Conservation (phyloP, 495 filamentous ascomycete species). For the Hypomontagnella submonticulosa region DNA sequence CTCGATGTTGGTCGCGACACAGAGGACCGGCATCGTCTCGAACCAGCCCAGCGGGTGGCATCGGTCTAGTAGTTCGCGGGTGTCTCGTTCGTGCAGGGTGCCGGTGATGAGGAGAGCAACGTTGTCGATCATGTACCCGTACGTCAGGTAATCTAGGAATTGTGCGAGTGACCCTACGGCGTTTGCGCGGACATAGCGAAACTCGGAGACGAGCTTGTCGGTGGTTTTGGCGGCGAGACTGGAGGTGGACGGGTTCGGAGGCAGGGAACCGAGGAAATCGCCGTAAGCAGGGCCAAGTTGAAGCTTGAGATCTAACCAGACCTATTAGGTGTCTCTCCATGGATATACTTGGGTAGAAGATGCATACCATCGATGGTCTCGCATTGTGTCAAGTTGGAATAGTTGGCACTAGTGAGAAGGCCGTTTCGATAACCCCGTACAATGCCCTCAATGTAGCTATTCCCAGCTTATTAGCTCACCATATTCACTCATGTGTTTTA, state of each 20-base stretch:
- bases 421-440: constrained; percentile 96
- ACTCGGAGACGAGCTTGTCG: constrained; percentile 97
- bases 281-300: constrained; percentile 97
- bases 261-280: constrained; percentile 93
- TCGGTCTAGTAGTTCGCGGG: constrained; percentile 91
- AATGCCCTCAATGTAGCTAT: constrained; percentile 94
- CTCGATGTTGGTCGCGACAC: constrained; percentile 97
- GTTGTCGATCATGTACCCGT: constrained; percentile 99
- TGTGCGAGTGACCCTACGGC: constrained; percentile 88
- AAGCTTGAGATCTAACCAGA: constrained; percentile 86
- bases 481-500: background rate
- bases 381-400: constrained; percentile 97
- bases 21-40: constrained; percentile 97
- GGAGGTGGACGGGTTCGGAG: constrained; percentile 96
- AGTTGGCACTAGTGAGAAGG: constrained; percentile 90
- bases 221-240: constrained; percentile 93
- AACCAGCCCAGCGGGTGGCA: constrained; percentile 99
- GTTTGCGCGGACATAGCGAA: constrained; percentile 93
- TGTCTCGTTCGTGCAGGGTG: constrained; percentile 97
- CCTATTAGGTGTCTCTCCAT: constrained; percentile 30
- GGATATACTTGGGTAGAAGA: constrained; percentile 3
- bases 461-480: constrained; percentile 46
- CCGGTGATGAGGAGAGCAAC: constrained; percentile 98
- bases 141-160: constrained; percentile 97
- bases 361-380: constrained; percentile 92